These are phyloP conservation scores for Nakaseomyces delphensis DNA, from an alignment of 1,139 yeast genomes.

Conservation along the genomic window DNA sequence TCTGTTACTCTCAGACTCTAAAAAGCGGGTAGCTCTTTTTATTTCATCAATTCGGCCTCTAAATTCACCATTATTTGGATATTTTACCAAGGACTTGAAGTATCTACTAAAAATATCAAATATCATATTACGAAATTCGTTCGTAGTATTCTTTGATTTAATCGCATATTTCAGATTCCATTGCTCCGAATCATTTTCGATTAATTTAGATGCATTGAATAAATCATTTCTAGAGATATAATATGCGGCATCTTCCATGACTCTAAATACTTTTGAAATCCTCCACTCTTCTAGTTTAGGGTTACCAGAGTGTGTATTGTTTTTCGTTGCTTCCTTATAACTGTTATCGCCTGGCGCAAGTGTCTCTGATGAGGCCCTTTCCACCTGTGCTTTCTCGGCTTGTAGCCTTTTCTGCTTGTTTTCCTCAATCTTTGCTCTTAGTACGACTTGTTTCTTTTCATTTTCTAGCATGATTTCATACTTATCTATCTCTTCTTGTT, in stretches of 20 bases:
- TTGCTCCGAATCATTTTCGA: conserved; percentile 14
- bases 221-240: conserved; percentile 15
- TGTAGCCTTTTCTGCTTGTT: conserved; percentile 16
- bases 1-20: conserved; percentile 7
- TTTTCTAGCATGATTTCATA: conserved; percentile 25
- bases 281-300: not conserved
- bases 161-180: conserved; percentile 9
- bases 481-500: conserved; percentile 21
- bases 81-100: conserved; percentile 14
- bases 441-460: conserved; percentile 26
- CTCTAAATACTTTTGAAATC: conserved; percentile 16
- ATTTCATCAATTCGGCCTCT: conserved; percentile 11
- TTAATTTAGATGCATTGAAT: conserved; percentile 11
- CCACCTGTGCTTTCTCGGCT: conserved; percentile 10
- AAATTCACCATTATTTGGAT: conserved; percentile 15
- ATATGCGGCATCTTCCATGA: conserved; percentile 17
- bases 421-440: conserved; percentile 20
- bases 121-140: conserved; percentile 13
- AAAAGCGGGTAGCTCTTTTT: conserved; percentile 8
- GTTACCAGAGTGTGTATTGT: not conserved
- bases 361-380: conserved; percentile 4
- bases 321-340: conserved; percentile 8
- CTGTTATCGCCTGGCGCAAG: not conserved
- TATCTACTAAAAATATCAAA: conserved; percentile 13
- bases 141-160: conserved; percentile 10